phyloP scores from a whole-genome alignment of 83 land plant species.

The Thuja plicata region DNA sequence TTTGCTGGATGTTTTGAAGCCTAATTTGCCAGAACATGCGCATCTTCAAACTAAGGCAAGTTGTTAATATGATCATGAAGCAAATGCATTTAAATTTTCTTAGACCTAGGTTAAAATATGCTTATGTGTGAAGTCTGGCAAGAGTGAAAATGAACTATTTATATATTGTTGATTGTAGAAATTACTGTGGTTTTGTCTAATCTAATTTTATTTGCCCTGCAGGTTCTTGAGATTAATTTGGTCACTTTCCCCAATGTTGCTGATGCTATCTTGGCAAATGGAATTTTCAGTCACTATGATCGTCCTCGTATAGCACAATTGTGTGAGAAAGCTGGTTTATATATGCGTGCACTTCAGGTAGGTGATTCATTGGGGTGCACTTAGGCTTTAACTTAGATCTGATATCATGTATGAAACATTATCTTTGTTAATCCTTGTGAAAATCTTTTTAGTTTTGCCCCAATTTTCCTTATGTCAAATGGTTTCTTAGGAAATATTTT shows the following conservation, averaged over 20 bases:
- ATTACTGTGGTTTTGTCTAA: conserved; percentile 5
- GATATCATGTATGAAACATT: neutral
- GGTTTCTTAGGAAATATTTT: neutral
- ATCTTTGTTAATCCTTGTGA: neutral
- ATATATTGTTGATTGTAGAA: neutral
- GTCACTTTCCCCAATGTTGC: conserved; percentile 99
- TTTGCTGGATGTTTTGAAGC: conserved; percentile 93
- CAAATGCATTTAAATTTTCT: conserved; percentile 85
- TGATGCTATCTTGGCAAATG: conserved; percentile 98
- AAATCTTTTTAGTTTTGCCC: neutral
- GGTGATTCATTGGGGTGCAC: neutral
- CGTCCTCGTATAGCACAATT: conserved; percentile 97
- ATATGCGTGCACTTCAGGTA: conserved; percentile 89
- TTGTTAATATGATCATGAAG: conserved; percentile 81
- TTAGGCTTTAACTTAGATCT: neutral
- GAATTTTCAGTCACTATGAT: conserved; percentile 96
- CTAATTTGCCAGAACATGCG: conserved; percentile 96
- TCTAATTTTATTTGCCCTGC: conserved; percentile 10
- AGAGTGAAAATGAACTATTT: neutral
- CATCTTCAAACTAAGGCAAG: conserved; percentile 90
- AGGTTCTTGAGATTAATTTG: conserved; percentile 95
- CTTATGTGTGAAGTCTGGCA: conserved; percentile 78
- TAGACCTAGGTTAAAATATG: conserved; percentile 91
- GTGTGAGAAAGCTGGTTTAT: conserved; percentile 96
- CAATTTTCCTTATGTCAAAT: neutral